Evolutionary conservation across 345 rosid species (phyloP), one percentile per base, ranked within the genome.

Genomic region (Aquilaria malaccensis): DNA sequence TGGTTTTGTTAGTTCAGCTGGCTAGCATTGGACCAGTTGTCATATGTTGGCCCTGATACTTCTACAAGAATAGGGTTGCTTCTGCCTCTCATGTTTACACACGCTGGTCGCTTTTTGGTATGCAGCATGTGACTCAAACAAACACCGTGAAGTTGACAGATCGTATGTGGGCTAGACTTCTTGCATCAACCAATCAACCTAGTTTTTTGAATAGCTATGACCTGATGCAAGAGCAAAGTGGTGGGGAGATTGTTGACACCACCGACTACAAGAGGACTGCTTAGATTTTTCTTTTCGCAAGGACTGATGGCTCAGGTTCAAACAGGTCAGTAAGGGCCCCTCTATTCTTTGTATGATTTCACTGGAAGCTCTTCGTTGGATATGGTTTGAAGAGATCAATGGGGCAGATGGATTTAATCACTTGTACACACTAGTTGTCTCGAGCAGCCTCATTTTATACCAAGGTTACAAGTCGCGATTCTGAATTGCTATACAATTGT

Each of bases 161-260:
- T 60, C 89, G 98, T 78, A 89, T 82, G 94, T 89, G 97, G 97
- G 98, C 98, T 58, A 87, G 98, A 65, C 87, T 93, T 65, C 94
- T 93, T 61, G 89, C 98, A 46, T 89, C 98, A 14, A 92, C 97
- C 30, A 87, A 89, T 65, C 97, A 92, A 67, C 98, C 98, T 13
- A 89, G 83, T 76, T 93, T 89, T 78, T 67, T 85, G 76, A 77
- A 77, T 64, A 51, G 76, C 63, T 64, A 73, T 56, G 79, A 65
- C n/a, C 58, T 30, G 22, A 13, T 66, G 61, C 74, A 60, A 61
- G 81, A 73, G 56, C 72, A 63, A 58, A 72, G 65, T 6, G 72
- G 73, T 65, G 62, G 61, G 67, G 73, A 73, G 9, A 60, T 57
- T 12, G 55, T 68, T 60, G 84, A 74, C 43, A 68, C 55, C 54